Evolutionary conservation across 345 rosid genomes (phyloP).

Genomic region (Eutrema japonicum): DNA sequence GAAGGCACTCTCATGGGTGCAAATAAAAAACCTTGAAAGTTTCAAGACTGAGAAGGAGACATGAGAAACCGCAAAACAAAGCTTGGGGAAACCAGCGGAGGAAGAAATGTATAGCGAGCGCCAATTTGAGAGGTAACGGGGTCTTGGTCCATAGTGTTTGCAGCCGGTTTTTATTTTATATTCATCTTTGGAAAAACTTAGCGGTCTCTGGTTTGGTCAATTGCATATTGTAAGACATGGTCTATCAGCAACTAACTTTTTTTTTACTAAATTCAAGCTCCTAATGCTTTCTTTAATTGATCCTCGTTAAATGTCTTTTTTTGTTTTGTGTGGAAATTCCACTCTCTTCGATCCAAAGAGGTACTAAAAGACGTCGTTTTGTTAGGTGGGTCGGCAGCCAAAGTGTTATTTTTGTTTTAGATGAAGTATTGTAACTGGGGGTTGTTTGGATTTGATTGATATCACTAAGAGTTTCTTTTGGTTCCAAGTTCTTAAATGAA

Average conservation of each 20-base stretch:
- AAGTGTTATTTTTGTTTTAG: too few relatives aligned
- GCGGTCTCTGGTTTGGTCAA: slow-evolving; percentile 42
- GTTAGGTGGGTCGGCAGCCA: too few relatives aligned
- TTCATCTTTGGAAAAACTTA: slow-evolving; percentile 35
- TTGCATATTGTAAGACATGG: slow-evolving; percentile 47
- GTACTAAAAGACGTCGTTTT: too few relatives aligned
- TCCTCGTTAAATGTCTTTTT: too few relatives aligned
- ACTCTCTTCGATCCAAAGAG: too few relatives aligned
- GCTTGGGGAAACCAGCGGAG: slow-evolving; percentile 32
- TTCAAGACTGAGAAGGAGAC: slow-evolving; percentile 33
- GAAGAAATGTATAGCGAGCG: slow-evolving; percentile 40
- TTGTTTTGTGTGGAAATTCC: too few relatives aligned
- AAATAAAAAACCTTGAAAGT: slow-evolving; percentile 16
- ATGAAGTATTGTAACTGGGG: too few relatives aligned
- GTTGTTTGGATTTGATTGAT: too few relatives aligned
- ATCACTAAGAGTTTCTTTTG: too few relatives aligned
- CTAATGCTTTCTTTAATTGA: slow-evolving; percentile 28
- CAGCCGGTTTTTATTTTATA: slow-evolving; percentile 17
- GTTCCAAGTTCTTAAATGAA: background rate
- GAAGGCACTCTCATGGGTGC: slow-evolving; percentile 38
- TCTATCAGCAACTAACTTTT: slow-evolving; percentile 45
- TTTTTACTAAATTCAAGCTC: slow-evolving; percentile 26
- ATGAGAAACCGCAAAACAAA: slow-evolving; percentile 34
- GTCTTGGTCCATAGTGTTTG: slow-evolving; percentile 37
- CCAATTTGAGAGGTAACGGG: slow-evolving; percentile 42